These are phyloP conservation scores for Saitozyma podzolica DNA, from an alignment of 768 basidiomycete genomes.

Conservation along the genomic window DNA sequence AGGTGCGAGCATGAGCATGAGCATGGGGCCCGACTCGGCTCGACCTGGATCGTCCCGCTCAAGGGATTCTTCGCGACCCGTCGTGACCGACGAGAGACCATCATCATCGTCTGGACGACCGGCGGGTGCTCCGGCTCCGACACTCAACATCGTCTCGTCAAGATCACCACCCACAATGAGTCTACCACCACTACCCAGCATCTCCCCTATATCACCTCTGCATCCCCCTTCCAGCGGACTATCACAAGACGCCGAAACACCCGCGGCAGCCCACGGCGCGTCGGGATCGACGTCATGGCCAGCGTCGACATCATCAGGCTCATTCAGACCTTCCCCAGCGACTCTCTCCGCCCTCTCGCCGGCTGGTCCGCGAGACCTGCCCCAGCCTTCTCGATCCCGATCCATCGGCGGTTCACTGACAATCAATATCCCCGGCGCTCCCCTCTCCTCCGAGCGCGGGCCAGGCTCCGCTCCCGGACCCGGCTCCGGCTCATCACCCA, in stretches of 20 bases:
- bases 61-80: no score
- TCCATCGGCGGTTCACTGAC: conserved; percentile 22
- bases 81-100: background rate
- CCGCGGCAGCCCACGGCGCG: background rate
- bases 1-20: no score
- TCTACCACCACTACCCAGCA: conserved; percentile 27
- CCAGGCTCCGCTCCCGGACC: conserved; percentile 5
- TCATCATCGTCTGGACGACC: conserved; percentile 6
- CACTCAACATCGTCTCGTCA: conserved; percentile 14
- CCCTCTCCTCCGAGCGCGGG: background rate
- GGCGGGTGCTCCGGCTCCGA: background rate
- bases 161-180: conserved; percentile 26
- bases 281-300: background rate
- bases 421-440: conserved; percentile 23
- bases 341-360: conserved; percentile 11
- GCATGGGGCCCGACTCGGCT: no score
- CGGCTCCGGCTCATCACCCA: conserved; percentile 14
- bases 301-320: conserved; percentile 2
- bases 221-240: no score
- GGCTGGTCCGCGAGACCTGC: background rate
- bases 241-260: conserved; percentile 2
- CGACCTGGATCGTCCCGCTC: no score
- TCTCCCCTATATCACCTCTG: conserved; percentile 35
- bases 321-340: background rate
- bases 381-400: background rate